A percentile compares a stretch with the other conserved stretches of the same genome.
Evolutionary conservation across 768 basidiomycete species (phyloP).

Genomic region (Xerocomellus amylosporus): DNA sequence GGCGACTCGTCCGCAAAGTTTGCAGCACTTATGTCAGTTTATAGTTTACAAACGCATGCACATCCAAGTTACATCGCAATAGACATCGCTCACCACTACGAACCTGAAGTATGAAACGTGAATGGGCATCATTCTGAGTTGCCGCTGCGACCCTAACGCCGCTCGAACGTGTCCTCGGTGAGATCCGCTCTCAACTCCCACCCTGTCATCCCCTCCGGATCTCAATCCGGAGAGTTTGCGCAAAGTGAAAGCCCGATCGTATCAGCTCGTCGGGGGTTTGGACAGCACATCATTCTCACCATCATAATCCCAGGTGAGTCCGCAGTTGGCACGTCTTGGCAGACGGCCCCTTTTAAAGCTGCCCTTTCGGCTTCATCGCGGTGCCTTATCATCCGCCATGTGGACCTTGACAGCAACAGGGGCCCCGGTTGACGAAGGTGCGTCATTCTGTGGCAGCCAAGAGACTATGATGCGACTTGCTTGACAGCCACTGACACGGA

Average conservation of each 20-base stretch:
- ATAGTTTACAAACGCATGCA: background rate
- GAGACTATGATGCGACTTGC: background rate
- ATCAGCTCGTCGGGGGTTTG: slow-evolving; percentile 8
- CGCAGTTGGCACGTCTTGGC: slow-evolving; percentile 14
- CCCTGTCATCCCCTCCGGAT: slow-evolving; percentile 18
- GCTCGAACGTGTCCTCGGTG: slow-evolving; percentile 19
- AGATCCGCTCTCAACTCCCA: slow-evolving; percentile 30
- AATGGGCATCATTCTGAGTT: background rate
- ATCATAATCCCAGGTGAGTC: slow-evolving; percentile 10
- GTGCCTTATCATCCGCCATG: slow-evolving; percentile 23
- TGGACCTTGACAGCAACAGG: slow-evolving; percentile 3
- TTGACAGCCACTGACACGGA: slow-evolving; percentile 5
- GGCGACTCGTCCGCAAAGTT: background rate
- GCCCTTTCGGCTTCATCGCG: background rate
- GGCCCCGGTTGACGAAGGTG: slow-evolving; percentile 6
- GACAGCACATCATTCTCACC: slow-evolving; percentile 17
- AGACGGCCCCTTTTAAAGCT: slow-evolving; percentile 12
- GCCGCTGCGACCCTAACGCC: slow-evolving; percentile 17
- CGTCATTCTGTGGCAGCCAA: slow-evolving; percentile 7
- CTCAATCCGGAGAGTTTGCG: slow-evolving; percentile 17
- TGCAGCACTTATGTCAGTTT: background rate
- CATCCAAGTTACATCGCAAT: slow-evolving; percentile 10
- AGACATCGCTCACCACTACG: slow-evolving; percentile 1
- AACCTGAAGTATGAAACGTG: slow-evolving; percentile 18
- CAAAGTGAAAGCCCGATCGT: slow-evolving; percentile 26